Evolutionary conservation across 495 filamentous ascomycete genomes (phyloP).

Genomic region (Penicillium cinerascens): DNA sequence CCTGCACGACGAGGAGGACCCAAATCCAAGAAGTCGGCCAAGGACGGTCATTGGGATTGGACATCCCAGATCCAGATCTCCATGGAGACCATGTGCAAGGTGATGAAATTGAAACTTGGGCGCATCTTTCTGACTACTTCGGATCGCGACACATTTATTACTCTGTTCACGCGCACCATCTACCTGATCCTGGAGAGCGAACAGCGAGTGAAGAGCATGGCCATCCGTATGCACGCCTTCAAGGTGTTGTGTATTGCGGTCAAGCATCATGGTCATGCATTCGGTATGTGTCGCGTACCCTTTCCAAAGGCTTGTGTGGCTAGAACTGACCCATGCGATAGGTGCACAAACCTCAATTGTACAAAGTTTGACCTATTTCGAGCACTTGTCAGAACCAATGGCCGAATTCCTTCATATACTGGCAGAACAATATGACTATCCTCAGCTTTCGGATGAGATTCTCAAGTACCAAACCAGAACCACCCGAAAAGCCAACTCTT

Average conservation of each 20-base stretch:
- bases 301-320: too few relatives aligned
- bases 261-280: slow-evolving; percentile 97
- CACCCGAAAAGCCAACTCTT: not conserved
- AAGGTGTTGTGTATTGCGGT: slow-evolving; percentile 95
- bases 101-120: slow-evolving; percentile 85
- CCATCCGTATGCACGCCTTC: slow-evolving; percentile 93
- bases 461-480: slow-evolving; percentile 46
- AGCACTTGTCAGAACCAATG: slow-evolving; percentile 97
- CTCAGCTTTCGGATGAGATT: slow-evolving; percentile 91
- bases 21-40: slow-evolving; percentile 73
- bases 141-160: slow-evolving; percentile 93
- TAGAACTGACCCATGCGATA: slow-evolving; percentile 32
- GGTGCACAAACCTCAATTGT: slow-evolving; percentile 97
- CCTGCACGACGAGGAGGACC: slow-evolving; percentile 67
- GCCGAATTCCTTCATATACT: slow-evolving; percentile 97
- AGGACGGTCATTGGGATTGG: slow-evolving; percentile 84
- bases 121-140: slow-evolving; percentile 94
- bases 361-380: slow-evolving; percentile 95
- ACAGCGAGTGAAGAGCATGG: slow-evolving; percentile 82
- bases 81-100: slow-evolving; percentile 91
- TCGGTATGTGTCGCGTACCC: slow-evolving; percentile 56
- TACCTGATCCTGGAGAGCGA: slow-evolving; percentile 95
- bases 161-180: slow-evolving; percentile 86
- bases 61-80: slow-evolving; percentile 81
- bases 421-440: slow-evolving; percentile 95